Conservation (phyloP, 2,329 filamentous ascomycete species). For the Trichoderma cornu-damae region DNA sequence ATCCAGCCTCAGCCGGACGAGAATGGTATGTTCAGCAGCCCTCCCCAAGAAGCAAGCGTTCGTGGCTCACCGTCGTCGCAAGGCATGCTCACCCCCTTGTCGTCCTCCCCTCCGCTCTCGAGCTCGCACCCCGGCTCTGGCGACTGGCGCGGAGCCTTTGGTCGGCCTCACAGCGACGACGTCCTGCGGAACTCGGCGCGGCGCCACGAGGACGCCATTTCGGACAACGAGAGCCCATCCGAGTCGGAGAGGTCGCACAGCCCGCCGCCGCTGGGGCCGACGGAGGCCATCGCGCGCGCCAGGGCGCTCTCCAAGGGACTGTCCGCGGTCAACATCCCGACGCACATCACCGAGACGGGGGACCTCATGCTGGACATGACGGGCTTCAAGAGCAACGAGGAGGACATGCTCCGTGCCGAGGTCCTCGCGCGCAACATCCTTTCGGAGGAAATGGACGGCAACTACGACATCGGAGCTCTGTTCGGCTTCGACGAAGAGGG, state of each 20-base stretch:
- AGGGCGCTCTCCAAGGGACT: slow-evolving; percentile 81
- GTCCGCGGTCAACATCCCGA: slow-evolving; percentile 85
- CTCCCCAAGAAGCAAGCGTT: not conserved
- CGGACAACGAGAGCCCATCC: slow-evolving; percentile 34
- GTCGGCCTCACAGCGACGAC: slow-evolving; percentile 51
- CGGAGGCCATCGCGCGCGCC: slow-evolving; percentile 77
- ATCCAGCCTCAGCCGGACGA: slow-evolving; percentile 29
- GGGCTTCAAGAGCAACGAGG: slow-evolving; percentile 89
- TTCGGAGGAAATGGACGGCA: slow-evolving; percentile 85
- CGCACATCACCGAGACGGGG: slow-evolving; percentile 83
- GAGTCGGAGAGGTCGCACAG: slow-evolving; percentile 63
- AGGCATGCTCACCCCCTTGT: slow-evolving; percentile 50
- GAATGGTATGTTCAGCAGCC: slow-evolving; percentile 28
- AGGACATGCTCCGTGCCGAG: slow-evolving; percentile 86
- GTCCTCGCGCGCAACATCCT: slow-evolving; percentile 90
- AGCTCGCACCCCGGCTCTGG: slow-evolving; percentile 44
- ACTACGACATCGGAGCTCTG: slow-evolving; percentile 91
- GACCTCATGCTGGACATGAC: slow-evolving; percentile 99
- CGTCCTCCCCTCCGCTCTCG: slow-evolving; percentile 48
- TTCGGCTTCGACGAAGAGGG: slow-evolving; percentile 94
- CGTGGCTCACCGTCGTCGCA: slow-evolving; percentile 24
- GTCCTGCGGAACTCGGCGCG: slow-evolving; percentile 46
- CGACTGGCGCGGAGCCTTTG: slow-evolving; percentile 45
- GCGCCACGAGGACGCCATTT: slow-evolving; percentile 34
- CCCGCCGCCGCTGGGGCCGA: slow-evolving; percentile 64